Evolutionary conservation across 768 basidiomycete genomes (phyloP).

Genomic region (Lentinula boryana): DNA sequence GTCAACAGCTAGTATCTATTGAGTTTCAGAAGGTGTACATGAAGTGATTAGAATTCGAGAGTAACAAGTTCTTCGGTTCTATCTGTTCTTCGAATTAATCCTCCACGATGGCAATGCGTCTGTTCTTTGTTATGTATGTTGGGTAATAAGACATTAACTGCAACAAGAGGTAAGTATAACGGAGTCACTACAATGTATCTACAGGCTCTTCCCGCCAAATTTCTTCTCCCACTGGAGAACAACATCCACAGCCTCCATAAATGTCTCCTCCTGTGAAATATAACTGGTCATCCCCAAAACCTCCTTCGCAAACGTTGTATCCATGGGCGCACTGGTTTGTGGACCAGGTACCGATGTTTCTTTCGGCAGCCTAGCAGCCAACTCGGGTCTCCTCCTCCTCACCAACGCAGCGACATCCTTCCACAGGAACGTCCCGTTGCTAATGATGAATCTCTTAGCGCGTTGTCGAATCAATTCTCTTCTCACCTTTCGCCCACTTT

Average conservation of each 20-base stretch:
- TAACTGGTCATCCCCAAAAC: slow-evolving; percentile 3
- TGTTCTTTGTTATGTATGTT: no score
- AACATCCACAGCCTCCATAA: slow-evolving; percentile 1
- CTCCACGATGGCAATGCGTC: no score
- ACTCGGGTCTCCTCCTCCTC: not conserved
- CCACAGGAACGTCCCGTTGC: not conserved
- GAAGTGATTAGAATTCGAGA: no score
- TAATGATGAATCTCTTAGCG: slow-evolving; percentile 5
- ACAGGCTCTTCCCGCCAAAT: slow-evolving; percentile 5
- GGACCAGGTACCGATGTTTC: not conserved
- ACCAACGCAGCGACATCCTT: slow-evolving; percentile 1
- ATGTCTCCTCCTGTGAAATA: slow-evolving; percentile 4
- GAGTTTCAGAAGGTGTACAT: no score
- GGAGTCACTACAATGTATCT: no score
- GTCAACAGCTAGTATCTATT: no score
- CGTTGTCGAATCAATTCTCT: no score
- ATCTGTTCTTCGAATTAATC: no score
- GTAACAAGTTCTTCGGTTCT: no score
- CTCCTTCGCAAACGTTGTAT: slow-evolving; percentile 1
- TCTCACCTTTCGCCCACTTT: no score
- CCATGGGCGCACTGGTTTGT: slow-evolving; percentile 5
- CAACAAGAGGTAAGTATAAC: no score
- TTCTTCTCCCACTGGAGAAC: slow-evolving; percentile 5
- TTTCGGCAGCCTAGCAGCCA: slow-evolving; percentile 1
- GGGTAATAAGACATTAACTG: no score